A percentile compares a stretch with the other conserved stretches of the same genome.
Conservation (phyloP, 805 yeast genomes). For the Kluyveromyces dobzhanskii region DNA sequence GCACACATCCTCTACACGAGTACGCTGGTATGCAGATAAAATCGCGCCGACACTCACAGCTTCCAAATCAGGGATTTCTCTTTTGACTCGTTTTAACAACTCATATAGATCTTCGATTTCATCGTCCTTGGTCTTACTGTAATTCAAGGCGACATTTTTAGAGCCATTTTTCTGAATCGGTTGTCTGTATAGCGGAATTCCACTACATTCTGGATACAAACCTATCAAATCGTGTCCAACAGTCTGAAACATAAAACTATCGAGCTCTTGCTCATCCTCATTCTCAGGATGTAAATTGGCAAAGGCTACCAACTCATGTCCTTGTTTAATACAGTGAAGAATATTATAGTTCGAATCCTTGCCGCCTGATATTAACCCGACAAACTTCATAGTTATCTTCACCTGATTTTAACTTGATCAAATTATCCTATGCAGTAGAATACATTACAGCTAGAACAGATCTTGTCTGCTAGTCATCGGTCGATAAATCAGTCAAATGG, state of each 20-base stretch:
- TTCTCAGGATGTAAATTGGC: constrained; percentile 72
- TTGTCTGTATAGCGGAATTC: constrained; percentile 70
- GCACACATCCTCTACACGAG: constrained; percentile 89
- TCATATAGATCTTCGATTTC: constrained; percentile 79
- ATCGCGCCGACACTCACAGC: constrained; percentile 97
- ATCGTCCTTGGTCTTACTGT: constrained; percentile 56
- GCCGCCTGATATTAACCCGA: constrained; percentile 91
- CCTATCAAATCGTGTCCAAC: constrained; percentile 82
- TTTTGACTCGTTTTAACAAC: constrained; percentile 42
- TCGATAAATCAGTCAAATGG: too few relatives aligned
- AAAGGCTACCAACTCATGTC: constrained; percentile 78
- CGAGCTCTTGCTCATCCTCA: constrained; percentile 56
- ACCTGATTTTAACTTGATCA: too few relatives aligned
- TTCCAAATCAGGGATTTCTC: constrained; percentile 58
- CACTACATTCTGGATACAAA: constrained; percentile 59
- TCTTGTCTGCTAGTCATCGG: too few relatives aligned
- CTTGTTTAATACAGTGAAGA: constrained; percentile 73
- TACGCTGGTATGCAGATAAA: constrained; percentile 87
- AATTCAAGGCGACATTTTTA: constrained; percentile 59
- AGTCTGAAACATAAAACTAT: constrained; percentile 95
- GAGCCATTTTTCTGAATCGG: constrained; percentile 52
- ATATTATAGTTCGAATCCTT: constrained; percentile 92
- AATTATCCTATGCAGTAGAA: too few relatives aligned
- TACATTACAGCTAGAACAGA: too few relatives aligned
- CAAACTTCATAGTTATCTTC: constrained; percentile 72